Conservation (phyloP, 345 rosid species). For the Moringa oleifera region DNA sequence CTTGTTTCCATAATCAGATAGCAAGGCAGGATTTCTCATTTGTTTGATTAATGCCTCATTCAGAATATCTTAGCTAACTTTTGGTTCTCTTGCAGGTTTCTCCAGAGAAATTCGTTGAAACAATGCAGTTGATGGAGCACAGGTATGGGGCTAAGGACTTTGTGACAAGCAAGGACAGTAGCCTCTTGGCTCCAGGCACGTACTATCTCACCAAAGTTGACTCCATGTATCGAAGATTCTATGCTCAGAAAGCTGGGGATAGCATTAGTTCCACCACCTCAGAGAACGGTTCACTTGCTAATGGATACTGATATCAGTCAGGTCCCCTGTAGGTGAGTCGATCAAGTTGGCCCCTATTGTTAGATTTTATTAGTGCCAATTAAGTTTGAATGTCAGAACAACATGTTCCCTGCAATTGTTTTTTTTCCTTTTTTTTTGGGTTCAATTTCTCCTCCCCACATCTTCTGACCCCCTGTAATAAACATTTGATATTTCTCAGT, state of each 20-base stretch:
- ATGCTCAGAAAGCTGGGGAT: slow-evolving; percentile 49
- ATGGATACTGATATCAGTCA: slow-evolving; percentile 53
- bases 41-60: too few species aligned
- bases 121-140: slow-evolving; percentile 91
- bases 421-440: too few species aligned
- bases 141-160: slow-evolving; percentile 96
- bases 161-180: slow-evolving; percentile 83
- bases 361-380: slow-evolving; percentile 2
- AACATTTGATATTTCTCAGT: too few species aligned
- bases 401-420: too few species aligned
- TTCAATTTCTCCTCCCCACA: too few species aligned
- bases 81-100: slow-evolving; percentile 38
- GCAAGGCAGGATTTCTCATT: too few species aligned
- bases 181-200: slow-evolving; percentile 83
- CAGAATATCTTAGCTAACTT: background rate
- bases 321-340: background rate
- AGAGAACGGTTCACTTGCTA: slow-evolving; percentile 48
- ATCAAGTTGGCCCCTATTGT: slow-evolving; percentile 2
- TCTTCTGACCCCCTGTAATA: too few species aligned
- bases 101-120: slow-evolving; percentile 84
- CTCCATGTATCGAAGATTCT: slow-evolving; percentile 88
- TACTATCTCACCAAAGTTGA: slow-evolving; percentile 94
- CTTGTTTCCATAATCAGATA: too few species aligned
- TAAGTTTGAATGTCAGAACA: background rate
- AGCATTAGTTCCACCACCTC: background rate